These are phyloP conservation scores for Monosporascus sp. DNA, from an alignment of 2,329 filamentous ascomycete genomes.

Conservation along the genomic window DNA sequence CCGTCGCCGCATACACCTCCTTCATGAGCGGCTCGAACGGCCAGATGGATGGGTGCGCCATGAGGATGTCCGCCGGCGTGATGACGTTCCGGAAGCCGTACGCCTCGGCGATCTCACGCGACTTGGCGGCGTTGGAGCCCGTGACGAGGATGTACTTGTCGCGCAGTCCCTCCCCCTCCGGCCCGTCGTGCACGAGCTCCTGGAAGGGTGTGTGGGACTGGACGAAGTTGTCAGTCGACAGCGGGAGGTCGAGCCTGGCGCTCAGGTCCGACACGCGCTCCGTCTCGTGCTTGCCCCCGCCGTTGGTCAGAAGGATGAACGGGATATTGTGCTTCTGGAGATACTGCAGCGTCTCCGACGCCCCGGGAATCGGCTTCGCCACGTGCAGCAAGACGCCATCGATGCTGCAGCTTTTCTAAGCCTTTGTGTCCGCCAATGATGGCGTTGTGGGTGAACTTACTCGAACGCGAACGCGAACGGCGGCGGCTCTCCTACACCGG, in stretches of 20 bases:
- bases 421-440: slow-evolving; percentile 3
- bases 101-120: slow-evolving; percentile 67
- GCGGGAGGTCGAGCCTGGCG: slow-evolving; percentile 55
- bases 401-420: slow-evolving; percentile 46
- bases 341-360: slow-evolving; percentile 65
- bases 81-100: slow-evolving; percentile 80
- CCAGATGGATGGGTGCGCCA: slow-evolving; percentile 69
- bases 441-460: slow-evolving; percentile 20
- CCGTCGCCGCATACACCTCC: slow-evolving; percentile 54
- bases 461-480: slow-evolving; percentile 30
- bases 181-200: slow-evolving; percentile 53
- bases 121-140: slow-evolving; percentile 62
- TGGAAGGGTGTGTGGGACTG: slow-evolving; percentile 90
- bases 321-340: slow-evolving; percentile 73
- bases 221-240: slow-evolving; percentile 68
- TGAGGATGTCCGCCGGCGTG: slow-evolving; percentile 78
- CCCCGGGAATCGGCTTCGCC: slow-evolving; percentile 71
- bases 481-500: slow-evolving; percentile 9
- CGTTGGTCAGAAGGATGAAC: slow-evolving; percentile 94
- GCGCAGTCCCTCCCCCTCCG: slow-evolving; percentile 38
- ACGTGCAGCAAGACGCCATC: slow-evolving; percentile 93
- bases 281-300: slow-evolving; percentile 78
- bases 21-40: slow-evolving; percentile 70
- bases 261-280: slow-evolving; percentile 68
- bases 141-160: slow-evolving; percentile 70